Evolutionary conservation across 2,329 filamentous ascomycete species (phyloP).

Genomic region (Claviceps citrina): DNA sequence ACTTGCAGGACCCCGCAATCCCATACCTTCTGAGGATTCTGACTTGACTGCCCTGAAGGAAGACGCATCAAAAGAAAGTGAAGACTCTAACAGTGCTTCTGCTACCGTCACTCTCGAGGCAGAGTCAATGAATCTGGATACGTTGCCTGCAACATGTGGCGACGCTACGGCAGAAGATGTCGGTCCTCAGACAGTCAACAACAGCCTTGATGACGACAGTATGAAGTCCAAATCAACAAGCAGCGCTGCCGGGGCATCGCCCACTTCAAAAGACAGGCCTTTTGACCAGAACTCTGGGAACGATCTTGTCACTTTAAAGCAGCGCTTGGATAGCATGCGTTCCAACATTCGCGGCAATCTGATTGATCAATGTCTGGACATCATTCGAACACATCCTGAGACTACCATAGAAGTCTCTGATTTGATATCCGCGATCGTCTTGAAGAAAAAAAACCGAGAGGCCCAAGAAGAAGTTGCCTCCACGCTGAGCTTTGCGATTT

Average conservation of each 20-base stretch:
- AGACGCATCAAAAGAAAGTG: slow-evolving; percentile 11
- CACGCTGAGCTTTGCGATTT: slow-evolving; percentile 70
- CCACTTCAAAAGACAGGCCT: slow-evolving; percentile 5
- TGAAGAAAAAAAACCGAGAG: slow-evolving; percentile 39
- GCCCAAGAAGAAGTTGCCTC: slow-evolving; percentile 59
- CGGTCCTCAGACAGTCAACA: slow-evolving; percentile 1
- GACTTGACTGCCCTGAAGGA: slow-evolving; percentile 20
- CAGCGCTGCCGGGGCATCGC: slow-evolving; percentile 3
- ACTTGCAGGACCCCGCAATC: slow-evolving; percentile 45
- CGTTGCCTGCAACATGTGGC: slow-evolving; percentile 10
- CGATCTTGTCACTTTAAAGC: slow-evolving; percentile 32
- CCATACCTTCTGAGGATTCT: slow-evolving; percentile 48
- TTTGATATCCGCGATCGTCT: slow-evolving; percentile 59
- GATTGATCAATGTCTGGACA: slow-evolving; percentile 79
- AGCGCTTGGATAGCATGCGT: slow-evolving; percentile 66
- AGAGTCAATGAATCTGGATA: slow-evolving; percentile 25
- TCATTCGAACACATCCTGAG: slow-evolving; percentile 74
- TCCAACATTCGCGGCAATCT: slow-evolving; percentile 57
- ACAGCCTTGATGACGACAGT: not conserved
- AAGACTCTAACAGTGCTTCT: slow-evolving; percentile 12
- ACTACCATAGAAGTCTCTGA: slow-evolving; percentile 85
- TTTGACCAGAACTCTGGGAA: slow-evolving; percentile 8
- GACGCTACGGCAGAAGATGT: slow-evolving; percentile 4
- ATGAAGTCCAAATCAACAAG: slow-evolving; percentile 2
- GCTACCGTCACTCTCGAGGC: slow-evolving; percentile 13